phyloP scores from a whole-genome alignment of 305 asterid genomes.

The Plantago rigida region DNA sequence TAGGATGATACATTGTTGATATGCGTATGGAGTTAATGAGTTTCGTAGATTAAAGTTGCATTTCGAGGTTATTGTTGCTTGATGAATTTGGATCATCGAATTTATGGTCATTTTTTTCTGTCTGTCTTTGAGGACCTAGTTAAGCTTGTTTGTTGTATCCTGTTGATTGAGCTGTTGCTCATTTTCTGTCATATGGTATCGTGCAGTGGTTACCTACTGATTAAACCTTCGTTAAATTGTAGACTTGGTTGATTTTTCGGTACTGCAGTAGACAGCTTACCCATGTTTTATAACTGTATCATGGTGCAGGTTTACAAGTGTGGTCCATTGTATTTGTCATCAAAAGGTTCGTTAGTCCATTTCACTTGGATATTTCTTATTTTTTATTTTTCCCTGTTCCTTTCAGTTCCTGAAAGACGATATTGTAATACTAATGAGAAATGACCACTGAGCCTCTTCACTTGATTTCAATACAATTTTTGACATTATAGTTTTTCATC shows the following conservation, averaged over 20 bases:
- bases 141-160: not conserved
- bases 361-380: slow-evolving; percentile 23
- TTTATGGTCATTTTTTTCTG: not conserved
- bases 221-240: not conserved
- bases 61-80: slow-evolving; percentile 1
- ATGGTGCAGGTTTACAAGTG: slow-evolving; percentile 83
- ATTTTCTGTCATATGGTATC: not conserved
- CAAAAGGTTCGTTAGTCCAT: slow-evolving; percentile 62
- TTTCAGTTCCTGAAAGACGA: not conserved
- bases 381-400: not conserved
- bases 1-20: not conserved
- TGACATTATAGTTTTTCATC: not conserved
- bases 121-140: slow-evolving; percentile 11
- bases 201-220: not conserved
- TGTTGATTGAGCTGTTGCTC: not conserved
- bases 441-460: not conserved
- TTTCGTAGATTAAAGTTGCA: not conserved
- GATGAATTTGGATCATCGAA: not conserved
- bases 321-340: slow-evolving; percentile 87
- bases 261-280: slow-evolving; percentile 20
- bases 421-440: not conserved
- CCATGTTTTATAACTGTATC: slow-evolving; percentile 20
- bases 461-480: not conserved
- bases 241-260: not conserved
- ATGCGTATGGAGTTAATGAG: not conserved